Conservation (phyloP, 306 rosid species). For the Lablab purpureus region DNA sequence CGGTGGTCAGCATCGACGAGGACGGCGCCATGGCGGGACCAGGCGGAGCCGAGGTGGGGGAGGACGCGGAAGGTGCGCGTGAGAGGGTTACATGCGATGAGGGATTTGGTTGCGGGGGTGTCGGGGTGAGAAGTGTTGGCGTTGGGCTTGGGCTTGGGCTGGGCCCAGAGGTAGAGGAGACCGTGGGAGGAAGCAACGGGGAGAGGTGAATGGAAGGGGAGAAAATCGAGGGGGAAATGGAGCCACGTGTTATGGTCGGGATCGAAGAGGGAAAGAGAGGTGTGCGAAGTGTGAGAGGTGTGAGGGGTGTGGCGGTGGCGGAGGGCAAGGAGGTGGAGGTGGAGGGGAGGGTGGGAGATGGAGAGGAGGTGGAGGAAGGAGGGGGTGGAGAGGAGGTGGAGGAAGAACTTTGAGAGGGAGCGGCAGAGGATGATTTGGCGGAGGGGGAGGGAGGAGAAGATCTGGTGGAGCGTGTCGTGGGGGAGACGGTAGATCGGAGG, state of each 20-base stretch:
- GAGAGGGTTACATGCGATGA: conserved; percentile 81
- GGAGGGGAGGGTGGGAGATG: conserved; percentile 59
- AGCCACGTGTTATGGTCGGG: conserved; percentile 66
- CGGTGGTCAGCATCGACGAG: conserved; percentile 70
- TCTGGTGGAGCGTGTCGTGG: conserved; percentile 74
- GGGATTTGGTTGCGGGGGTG: conserved; percentile 50
- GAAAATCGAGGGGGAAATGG: conserved; percentile 71
- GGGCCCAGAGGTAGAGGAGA: conserved; percentile 86
- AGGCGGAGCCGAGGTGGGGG: conserved; percentile 92
- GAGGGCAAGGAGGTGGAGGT: conserved; percentile 71
- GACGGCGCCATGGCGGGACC: conserved; percentile 93
- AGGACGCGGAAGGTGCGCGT: conserved; percentile 71
- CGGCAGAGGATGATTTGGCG: conserved; percentile 81
- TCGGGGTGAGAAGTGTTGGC: conserved; percentile 47
- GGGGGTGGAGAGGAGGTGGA: conserved; percentile 66
- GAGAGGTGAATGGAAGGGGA: conserved; percentile 76
- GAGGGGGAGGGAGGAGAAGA: conserved; percentile 82
- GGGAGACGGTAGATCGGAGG: conserved; percentile 77
- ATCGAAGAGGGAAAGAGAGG: conserved; percentile 69
- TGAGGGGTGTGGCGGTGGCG: conserved; percentile 65
- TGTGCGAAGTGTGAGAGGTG: conserved; percentile 42
- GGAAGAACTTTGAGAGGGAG: conserved; percentile 72
- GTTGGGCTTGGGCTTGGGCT: conserved; percentile 59
- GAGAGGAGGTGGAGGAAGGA: conserved; percentile 68
- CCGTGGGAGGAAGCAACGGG: conserved; percentile 93